These are phyloP conservation scores for Candida railenensis DNA, from an alignment of 805 yeast species.

Conservation along the genomic window DNA sequence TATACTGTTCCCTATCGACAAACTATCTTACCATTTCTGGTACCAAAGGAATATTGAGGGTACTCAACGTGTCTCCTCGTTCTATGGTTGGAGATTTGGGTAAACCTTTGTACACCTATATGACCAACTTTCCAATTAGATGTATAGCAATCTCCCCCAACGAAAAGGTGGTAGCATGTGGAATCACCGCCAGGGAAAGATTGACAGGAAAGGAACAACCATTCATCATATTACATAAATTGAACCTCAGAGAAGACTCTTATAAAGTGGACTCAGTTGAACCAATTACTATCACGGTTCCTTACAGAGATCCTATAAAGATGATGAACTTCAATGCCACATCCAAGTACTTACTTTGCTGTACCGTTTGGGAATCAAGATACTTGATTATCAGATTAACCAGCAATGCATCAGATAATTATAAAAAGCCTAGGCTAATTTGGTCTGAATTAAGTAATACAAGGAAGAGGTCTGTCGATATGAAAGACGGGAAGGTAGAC, in stretches of 20 bases:
- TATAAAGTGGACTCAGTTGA: slow-evolving; percentile 33
- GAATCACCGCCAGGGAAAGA: slow-evolving; percentile 78
- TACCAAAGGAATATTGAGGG: slow-evolving; percentile 67
- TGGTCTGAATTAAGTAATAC: slow-evolving; percentile 30
- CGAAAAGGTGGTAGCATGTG: slow-evolving; percentile 69
- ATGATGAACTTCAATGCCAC: slow-evolving; percentile 70
- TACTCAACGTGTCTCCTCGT: slow-evolving; percentile 47
- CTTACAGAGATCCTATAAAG: slow-evolving; percentile 83
- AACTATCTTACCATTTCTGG: slow-evolving; percentile 66
- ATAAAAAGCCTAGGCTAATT: slow-evolving; percentile 37
- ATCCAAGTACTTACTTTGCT: slow-evolving; percentile 69
- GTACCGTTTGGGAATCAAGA: slow-evolving; percentile 75
- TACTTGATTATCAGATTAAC: slow-evolving; percentile 74
- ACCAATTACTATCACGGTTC: slow-evolving; percentile 73
- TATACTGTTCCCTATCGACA: slow-evolving; percentile 59
- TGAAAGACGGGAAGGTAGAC: slow-evolving; percentile 4
- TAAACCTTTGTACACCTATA: slow-evolving; percentile 62
- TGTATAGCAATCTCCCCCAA: slow-evolving; percentile 71
- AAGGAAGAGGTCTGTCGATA: slow-evolving; percentile 49
- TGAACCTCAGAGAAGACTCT: slow-evolving; percentile 10
- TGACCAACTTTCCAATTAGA: slow-evolving; percentile 72
- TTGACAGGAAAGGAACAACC: slow-evolving; percentile 72
- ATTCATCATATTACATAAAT: slow-evolving; percentile 59
- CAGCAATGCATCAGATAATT: slow-evolving; percentile 44
- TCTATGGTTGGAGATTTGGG: slow-evolving; percentile 43